Base-by-base conservation (phyloP, 139 green algal genomes). In the Spirogloea muscicola region DNA sequence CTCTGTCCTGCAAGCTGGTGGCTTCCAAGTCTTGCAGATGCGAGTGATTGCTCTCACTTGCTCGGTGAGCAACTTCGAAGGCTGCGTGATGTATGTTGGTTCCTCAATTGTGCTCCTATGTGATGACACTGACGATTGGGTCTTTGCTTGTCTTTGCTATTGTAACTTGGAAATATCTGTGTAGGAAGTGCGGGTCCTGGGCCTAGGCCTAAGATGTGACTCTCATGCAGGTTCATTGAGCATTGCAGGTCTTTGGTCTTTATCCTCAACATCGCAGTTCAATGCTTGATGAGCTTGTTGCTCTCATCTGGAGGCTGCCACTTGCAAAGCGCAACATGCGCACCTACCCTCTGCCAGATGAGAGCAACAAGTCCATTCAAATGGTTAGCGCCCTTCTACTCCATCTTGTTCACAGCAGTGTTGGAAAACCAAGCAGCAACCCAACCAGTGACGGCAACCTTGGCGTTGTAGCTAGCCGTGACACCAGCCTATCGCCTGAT, bases 251-350 rank as follows among this genome's bases (percentile, higher is more conserved):
- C 10, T 13, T 25, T 51, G 43, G 13, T 51, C 10, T 51, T 34
- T 68, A 68, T 58, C 59, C n/a, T 31, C 10, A 58, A 57, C 59
- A 68, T 37, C n/a, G 59, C 33, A 57, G 33, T 13, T 13, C 48
- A 31, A 58, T 68, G 13, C 43, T 68, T 4, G 10, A 57, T 34
- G 59, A 68, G 33, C 33, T 68, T 37, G 27, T 68, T 4, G 4
- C 59, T 13, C 27, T 68, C 6, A 51, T 68, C 33, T 68, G 59
- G 59, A 68, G 46, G 59, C 59, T 68, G 25, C 59, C 59, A 58
- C 29, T 36, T 25, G n/a, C 33, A 41, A 68, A 68, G 43, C 59
- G 59, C 5, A 68, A 58, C 48, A 6, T 68, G 7, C 59, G 59
- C 5, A 68, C 59, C 16, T 68, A 68, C 27, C 59, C 43, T 33